These are phyloP conservation scores for Sechiopsis laciniata DNA, from an alignment of 306 rosid species.

Conservation along the genomic window DNA sequence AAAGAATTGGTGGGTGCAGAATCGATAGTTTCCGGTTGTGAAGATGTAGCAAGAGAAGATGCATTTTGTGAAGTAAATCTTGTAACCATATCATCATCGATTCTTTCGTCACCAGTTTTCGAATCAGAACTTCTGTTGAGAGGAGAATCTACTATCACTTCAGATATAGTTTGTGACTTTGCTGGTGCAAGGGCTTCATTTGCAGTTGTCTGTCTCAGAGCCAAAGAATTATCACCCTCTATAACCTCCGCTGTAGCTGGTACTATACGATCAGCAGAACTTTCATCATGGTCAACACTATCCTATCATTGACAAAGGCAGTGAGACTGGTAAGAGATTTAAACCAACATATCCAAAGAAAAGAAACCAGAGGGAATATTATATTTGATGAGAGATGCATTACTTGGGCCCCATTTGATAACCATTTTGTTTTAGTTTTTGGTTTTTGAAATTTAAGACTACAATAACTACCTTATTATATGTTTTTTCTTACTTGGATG, in stretches of 20 bases:
- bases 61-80: slow-evolving; percentile 19
- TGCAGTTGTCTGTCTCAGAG: slow-evolving; percentile 30
- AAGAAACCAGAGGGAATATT: not conserved
- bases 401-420: too few species aligned
- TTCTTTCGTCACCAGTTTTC: slow-evolving; percentile 27
- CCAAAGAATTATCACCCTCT: slow-evolving; percentile 28
- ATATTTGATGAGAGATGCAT: slow-evolving; percentile 1
- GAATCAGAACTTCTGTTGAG: slow-evolving; percentile 27
- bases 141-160: slow-evolving; percentile 25
- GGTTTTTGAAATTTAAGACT: too few species aligned
- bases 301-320: slow-evolving; percentile 4
- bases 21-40: slow-evolving; percentile 32
- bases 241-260: slow-evolving; percentile 34
- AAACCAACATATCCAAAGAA: not conserved
- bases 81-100: slow-evolving; percentile 32
- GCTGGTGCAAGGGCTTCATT: slow-evolving; percentile 27
- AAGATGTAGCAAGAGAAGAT: slow-evolving; percentile 24
- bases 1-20: slow-evolving; percentile 26
- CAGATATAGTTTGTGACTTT: slow-evolving; percentile 29
- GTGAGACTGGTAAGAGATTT: not conserved
- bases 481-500: too few species aligned
- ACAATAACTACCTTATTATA: too few species aligned
- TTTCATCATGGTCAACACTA: slow-evolving; percentile 59
- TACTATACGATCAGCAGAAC: slow-evolving; percentile 32
- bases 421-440: too few species aligned